A percentile compares a stretch with the other conserved stretches of the same genome.
These are phyloP conservation scores for Quaeritorhiza haematococci DNA, from an alignment of 371 early-diverging fungal species.

Conservation along the genomic window DNA sequence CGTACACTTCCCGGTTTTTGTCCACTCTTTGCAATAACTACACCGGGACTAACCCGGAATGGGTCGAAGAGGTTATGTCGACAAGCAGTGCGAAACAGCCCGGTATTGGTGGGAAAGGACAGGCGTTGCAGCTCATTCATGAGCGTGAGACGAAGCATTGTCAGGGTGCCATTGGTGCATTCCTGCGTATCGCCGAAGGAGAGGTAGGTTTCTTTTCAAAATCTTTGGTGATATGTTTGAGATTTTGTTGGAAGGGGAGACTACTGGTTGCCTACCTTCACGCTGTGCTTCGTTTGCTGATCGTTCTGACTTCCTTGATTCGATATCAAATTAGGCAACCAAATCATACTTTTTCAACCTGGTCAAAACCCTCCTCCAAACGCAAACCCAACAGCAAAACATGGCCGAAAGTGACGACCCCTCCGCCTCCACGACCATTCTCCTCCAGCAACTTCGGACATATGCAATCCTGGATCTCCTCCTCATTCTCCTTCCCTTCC, in stretches of 20 bases:
- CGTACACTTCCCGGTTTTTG: conserved; percentile 31
- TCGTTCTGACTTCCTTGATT: too few relatives aligned
- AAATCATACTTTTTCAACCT: conserved; percentile 36
- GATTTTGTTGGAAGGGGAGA: too few relatives aligned
- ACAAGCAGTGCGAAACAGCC: conserved; percentile 1
- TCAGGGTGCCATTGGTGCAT: conserved; percentile 29
- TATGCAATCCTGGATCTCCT: conserved; percentile 43
- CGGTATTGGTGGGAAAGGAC: conserved; percentile 34
- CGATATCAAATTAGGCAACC: too few relatives aligned
- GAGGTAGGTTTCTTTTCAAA: not conserved
- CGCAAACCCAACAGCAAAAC: conserved; percentile 11
- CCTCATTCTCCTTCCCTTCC: conserved; percentile 33
- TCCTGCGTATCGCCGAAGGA: conserved; percentile 38
- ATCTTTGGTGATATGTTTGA: not conserved
- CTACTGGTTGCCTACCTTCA: too few relatives aligned
- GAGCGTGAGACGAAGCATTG: conserved; percentile 33
- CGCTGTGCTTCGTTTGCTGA: too few relatives aligned
- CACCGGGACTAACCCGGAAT: conserved; percentile 26
- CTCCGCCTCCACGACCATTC: conserved; percentile 16
- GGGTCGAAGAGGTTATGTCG: conserved; percentile 12
- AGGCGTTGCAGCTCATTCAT: conserved; percentile 35
- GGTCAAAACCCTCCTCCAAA: conserved; percentile 30
- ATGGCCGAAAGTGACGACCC: conserved; percentile 8
- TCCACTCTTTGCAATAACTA: conserved; percentile 40
- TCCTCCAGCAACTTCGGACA: conserved; percentile 13